Conservation (phyloP, 2,329 filamentous ascomycete species). For the Fusarium sp. region DNA sequence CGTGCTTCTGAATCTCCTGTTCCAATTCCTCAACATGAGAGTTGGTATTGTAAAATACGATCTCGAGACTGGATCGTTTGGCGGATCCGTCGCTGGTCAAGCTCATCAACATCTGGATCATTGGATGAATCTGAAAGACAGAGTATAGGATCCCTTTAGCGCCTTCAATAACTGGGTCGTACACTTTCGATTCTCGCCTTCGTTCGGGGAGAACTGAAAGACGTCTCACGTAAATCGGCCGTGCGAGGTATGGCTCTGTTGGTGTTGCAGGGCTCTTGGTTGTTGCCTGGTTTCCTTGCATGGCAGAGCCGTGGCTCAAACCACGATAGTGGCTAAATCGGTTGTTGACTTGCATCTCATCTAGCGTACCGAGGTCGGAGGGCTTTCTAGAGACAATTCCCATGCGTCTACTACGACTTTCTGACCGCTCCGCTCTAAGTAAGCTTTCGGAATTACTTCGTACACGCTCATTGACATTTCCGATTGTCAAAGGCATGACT, state of each 20-base stretch:
- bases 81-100: constrained; percentile 71
- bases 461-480: constrained; percentile 75
- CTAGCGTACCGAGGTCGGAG: constrained; percentile 72
- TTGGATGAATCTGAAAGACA: constrained; percentile 76
- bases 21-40: constrained; percentile 76
- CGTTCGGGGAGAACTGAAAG: constrained; percentile 74
- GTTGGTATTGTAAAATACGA: constrained; percentile 77
- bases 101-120: constrained; percentile 75
- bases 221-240: constrained; percentile 73
- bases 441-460: constrained; percentile 75
- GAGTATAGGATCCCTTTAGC: constrained; percentile 77
- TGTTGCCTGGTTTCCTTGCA: constrained; percentile 65
- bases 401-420: constrained; percentile 73
- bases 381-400: constrained; percentile 72
- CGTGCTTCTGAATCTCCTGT: constrained; percentile 73
- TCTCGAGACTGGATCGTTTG: constrained; percentile 74
- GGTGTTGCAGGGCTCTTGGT: constrained; percentile 71
- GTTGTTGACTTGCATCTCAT: constrained; percentile 73
- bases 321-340: constrained; percentile 76
- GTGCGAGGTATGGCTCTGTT: constrained; percentile 68
- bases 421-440: constrained; percentile 65
- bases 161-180: constrained; percentile 73
- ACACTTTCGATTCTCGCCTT: constrained; percentile 71
- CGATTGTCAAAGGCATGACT: constrained; percentile 78
- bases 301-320: constrained; percentile 76